Conservation (phyloP, 495 filamentous ascomycete species). For the Ramalina intermedia region DNA sequence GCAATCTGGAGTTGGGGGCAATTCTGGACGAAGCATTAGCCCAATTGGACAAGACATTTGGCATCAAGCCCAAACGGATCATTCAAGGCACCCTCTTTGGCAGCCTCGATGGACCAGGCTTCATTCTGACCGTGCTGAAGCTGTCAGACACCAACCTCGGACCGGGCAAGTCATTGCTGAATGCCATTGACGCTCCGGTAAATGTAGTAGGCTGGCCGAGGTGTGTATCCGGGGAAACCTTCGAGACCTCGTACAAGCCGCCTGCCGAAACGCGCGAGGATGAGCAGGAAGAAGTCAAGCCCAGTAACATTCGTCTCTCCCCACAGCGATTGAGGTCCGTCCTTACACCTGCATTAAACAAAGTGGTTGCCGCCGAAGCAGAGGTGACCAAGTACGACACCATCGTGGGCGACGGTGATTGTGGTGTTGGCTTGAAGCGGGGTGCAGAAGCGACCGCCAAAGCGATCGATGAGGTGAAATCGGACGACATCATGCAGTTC, state of each 20-base stretch:
- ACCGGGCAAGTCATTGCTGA: constrained; percentile 60
- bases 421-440: constrained; percentile 76
- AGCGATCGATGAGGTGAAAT: constrained; percentile 42
- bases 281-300: constrained; percentile 32
- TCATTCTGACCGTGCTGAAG: constrained; percentile 76
- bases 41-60: constrained; percentile 55
- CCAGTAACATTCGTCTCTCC: constrained; percentile 38
- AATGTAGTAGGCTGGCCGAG: constrained; percentile 79
- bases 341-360: constrained; percentile 52
- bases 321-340: neutral
- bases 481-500: constrained; percentile 55
- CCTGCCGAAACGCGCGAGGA: constrained; percentile 39
- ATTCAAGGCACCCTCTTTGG: constrained; percentile 55
- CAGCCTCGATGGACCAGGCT: constrained; percentile 82
- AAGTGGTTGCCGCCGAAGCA: constrained; percentile 62
- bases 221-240: constrained; percentile 44
- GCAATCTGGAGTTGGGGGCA: constrained; percentile 73
- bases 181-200: constrained; percentile 72
- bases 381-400: constrained; percentile 83
- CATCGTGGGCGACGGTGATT: constrained; percentile 90
- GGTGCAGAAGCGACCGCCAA: constrained; percentile 76
- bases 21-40: constrained; percentile 77
- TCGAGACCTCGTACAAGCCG: constrained; percentile 30
- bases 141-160: constrained; percentile 68
- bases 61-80: constrained; percentile 55